Base-by-base conservation (phyloP, 345 rosid species). In the Melaleuca quinquenervia region DNA sequence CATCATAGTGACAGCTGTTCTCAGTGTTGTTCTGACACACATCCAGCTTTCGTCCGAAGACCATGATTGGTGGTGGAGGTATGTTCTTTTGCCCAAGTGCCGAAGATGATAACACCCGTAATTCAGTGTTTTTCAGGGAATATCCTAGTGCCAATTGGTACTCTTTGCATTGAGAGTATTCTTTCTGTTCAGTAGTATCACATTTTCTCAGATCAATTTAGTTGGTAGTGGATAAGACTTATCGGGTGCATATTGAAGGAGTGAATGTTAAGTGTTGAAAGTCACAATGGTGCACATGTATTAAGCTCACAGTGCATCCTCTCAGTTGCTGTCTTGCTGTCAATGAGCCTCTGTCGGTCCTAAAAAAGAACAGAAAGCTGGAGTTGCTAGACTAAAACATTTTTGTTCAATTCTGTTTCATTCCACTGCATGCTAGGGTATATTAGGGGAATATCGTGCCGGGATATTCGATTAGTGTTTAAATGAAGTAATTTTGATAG, bases 1-100 rank as follows among this genome's bases (percentile, higher is more conserved):
- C 55, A 50, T 93, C 85, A 58, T 94, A 87, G 90, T 95, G 87
- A 92, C 93, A 32, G 91, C 92, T 44, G 89, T 92, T 45, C 87
- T 95, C 64, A 90, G 96, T 84, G 84, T 95, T 74, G 94, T 94
- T 88, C 91, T 96, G 94, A 95, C 97, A 26, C 93, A 92, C 88
- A 90, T 95, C 89, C 98, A 95, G 88, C 95, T 95, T 41, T 93
- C 98, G 9, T 89, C 92, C 74, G 98, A 95, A 89, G 96, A 96
- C 90, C 98, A 93, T 86, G 89, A 92, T 86, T 96, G 98, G 98
- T 96, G 98, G 99, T 95, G 99, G 99, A 95, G 98, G 98, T 95
- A 95, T 86, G 90, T 83, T 82, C 75, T 26, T 26, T 84, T 90
- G 24, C 82, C 60, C 45, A 52, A 49, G 21, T 82, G 18, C 54